Percentiles rank a stretch among this genome's conserved stretches.
These are phyloP conservation scores for Escovopsis sp. DNA, from an alignment of 2,329 filamentous ascomycete genomes.

Conservation along the genomic window DNA sequence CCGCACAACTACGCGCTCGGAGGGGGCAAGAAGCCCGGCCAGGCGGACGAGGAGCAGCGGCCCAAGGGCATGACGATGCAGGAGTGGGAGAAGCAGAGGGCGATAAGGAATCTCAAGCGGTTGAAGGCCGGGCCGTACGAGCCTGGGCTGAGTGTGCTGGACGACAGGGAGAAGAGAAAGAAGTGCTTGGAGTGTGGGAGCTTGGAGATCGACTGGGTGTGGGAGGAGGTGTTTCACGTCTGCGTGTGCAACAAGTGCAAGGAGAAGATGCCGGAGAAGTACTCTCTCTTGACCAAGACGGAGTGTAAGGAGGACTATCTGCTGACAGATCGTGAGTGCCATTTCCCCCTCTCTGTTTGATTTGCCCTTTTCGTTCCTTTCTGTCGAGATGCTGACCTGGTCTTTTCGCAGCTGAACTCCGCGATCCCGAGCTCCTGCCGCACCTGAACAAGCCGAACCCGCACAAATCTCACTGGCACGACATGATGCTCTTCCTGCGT, in stretches of 20 bases:
- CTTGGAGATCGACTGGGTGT: conserved; percentile 86
- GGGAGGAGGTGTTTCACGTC: conserved; percentile 70
- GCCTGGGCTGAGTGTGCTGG: conserved; percentile 65
- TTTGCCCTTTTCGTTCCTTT: background rate
- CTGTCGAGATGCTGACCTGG: background rate
- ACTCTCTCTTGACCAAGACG: conserved; percentile 90
- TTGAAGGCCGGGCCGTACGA: conserved; percentile 74
- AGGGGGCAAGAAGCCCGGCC: conserved; percentile 13
- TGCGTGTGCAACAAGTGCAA: conserved; percentile 73
- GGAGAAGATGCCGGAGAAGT: conserved; percentile 79
- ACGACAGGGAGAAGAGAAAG: conserved; percentile 47
- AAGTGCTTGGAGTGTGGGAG: conserved; percentile 71
- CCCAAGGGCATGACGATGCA: conserved; percentile 77
- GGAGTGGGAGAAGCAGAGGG: conserved; percentile 79
- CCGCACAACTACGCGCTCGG: conserved; percentile 66
- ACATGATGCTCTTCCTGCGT: conserved; percentile 95
- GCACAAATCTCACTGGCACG: conserved; percentile 90
- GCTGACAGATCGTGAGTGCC: conserved; percentile 64
- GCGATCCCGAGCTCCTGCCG: conserved; percentile 71
- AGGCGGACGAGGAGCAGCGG: conserved; percentile 36
- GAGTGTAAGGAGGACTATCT: conserved; percentile 93
- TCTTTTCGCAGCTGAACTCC: conserved; percentile 55
- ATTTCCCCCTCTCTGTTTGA: background rate
- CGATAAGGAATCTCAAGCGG: conserved; percentile 55
- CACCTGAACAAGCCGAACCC: conserved; percentile 85